Percentiles rank a stretch among this genome's conserved stretches.
Conservation (phyloP, 306 rosid species). For the Vicia villosa region DNA sequence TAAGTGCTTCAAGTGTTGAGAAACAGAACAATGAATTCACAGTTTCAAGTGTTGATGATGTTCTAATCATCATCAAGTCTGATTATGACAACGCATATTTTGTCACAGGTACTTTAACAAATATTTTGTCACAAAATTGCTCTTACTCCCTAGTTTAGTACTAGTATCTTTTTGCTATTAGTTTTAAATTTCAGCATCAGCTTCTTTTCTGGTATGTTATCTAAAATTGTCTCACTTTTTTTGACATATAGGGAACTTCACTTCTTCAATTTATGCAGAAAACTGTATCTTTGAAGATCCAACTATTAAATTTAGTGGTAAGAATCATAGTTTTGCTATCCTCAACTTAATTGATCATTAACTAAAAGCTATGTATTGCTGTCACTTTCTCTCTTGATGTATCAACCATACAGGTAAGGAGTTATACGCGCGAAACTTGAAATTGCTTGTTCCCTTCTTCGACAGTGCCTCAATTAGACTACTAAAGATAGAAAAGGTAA, state of each 20-base stretch:
- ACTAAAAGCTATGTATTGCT: neutral
- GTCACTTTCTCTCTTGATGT: conserved; percentile 3
- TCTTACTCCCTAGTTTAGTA: conserved; percentile 4
- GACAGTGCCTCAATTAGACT: conserved; percentile 70
- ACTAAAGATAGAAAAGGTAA: conserved; percentile 75
- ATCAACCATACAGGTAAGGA: conserved; percentile 65
- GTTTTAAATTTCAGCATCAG: neutral
- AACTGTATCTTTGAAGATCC: conserved; percentile 89
- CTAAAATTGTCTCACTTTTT: conserved; percentile 25
- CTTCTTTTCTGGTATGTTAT: conserved; percentile 13
- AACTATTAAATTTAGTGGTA: conserved; percentile 80
- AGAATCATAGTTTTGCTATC: conserved; percentile 17
- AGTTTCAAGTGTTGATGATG: conserved; percentile 63
- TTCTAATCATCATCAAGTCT: conserved; percentile 57
- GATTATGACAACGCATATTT: conserved; percentile 71
- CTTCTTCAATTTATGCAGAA: conserved; percentile 67
- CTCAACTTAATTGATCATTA: neutral
- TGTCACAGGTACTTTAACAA: conserved; percentile 61
- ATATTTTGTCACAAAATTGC: neutral
- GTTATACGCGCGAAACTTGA: conserved; percentile 83
- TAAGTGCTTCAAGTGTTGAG: neutral
- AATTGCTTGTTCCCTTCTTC: conserved; percentile 94
- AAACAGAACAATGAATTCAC: conserved; percentile 44
- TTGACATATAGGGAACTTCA: conserved; percentile 63
- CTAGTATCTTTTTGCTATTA: neutral